Conservation (phyloP, 371 early-diverging fungal genomes). For the Mucor piriformis region DNA sequence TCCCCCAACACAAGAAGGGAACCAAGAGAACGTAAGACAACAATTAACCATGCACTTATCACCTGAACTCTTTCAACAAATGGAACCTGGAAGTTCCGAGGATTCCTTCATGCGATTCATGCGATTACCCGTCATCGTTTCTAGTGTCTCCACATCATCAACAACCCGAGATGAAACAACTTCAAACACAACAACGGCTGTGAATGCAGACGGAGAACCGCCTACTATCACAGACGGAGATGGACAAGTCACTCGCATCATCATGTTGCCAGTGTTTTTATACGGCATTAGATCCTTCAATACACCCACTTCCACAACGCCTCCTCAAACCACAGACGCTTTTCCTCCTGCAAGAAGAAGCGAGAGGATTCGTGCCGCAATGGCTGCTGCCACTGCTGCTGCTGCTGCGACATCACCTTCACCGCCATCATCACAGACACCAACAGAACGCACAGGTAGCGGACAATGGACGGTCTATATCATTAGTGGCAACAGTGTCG, state of each 20-base stretch:
- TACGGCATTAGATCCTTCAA: slow-evolving; percentile 19
- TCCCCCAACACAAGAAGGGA: not conserved
- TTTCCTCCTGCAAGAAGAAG: not conserved
- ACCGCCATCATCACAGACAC: not conserved
- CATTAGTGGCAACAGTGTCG: slow-evolving; percentile 27
- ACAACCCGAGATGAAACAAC: not conserved
- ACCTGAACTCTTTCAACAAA: slow-evolving; percentile 25
- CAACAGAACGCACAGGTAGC: not conserved
- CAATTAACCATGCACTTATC: slow-evolving; percentile 28
- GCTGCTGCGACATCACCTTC: no score
- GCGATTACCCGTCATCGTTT: slow-evolving; percentile 20
- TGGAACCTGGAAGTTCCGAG: slow-evolving; percentile 24
- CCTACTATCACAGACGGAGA: slow-evolving; percentile 2
- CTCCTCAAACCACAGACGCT: not conserved
- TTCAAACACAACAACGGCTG: not conserved
- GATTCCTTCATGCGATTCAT: slow-evolving; percentile 27
- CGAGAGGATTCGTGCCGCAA: not conserved
- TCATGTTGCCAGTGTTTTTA: slow-evolving; percentile 25
- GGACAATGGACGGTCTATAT: slow-evolving; percentile 35
- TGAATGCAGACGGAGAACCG: slow-evolving; percentile 19
- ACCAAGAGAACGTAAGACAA: slow-evolving; percentile 8
- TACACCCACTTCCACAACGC: not conserved
- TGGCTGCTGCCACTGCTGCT: not conserved
- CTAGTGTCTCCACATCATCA: slow-evolving; percentile 2
- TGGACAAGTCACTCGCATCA: slow-evolving; percentile 10